phyloP scores from a whole-genome alignment of 2,329 filamentous ascomycete genomes.

The Ophiostoma angusticollis region DNA sequence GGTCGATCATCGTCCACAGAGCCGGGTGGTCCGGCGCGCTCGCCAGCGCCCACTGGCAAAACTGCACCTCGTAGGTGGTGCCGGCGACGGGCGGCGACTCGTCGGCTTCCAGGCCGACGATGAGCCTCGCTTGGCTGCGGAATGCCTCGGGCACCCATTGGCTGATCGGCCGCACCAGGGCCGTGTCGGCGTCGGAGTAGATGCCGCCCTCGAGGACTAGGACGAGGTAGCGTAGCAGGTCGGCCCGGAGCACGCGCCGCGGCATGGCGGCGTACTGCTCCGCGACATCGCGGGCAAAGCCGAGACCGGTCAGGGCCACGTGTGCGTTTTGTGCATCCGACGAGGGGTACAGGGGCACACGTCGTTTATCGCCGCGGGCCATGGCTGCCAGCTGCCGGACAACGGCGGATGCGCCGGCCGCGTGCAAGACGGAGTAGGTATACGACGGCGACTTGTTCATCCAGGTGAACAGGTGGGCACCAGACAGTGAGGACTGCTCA shows the following conservation, averaged over 20 bases:
- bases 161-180: slow-evolving; percentile 32
- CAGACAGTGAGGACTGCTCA: slow-evolving; percentile 3
- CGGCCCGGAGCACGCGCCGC: slow-evolving; percentile 13
- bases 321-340: neutral
- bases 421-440: slow-evolving; percentile 15
- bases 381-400: slow-evolving; percentile 12
- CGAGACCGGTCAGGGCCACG: neutral
- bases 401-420: slow-evolving; percentile 10
- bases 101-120: slow-evolving; percentile 24
- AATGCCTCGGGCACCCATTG: slow-evolving; percentile 17
- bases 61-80: slow-evolving; percentile 21
- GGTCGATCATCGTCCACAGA: slow-evolving; percentile 18
- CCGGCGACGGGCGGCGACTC: slow-evolving; percentile 14
- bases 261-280: slow-evolving; percentile 12
- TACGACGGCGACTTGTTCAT: slow-evolving; percentile 12
- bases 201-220: slow-evolving; percentile 25
- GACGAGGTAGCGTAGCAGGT: slow-evolving; percentile 20
- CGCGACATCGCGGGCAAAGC: slow-evolving; percentile 9
- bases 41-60: slow-evolving; percentile 25
- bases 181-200: slow-evolving; percentile 49
- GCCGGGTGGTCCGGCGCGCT: slow-evolving; percentile 21
- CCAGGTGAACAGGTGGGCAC: slow-evolving; percentile 10
- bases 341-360: slow-evolving; percentile 3
- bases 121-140: slow-evolving; percentile 14
- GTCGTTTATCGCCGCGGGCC: neutral